Conservation (phyloP, 2,329 filamentous ascomycete species). For the Cladophialophora psammophila region DNA sequence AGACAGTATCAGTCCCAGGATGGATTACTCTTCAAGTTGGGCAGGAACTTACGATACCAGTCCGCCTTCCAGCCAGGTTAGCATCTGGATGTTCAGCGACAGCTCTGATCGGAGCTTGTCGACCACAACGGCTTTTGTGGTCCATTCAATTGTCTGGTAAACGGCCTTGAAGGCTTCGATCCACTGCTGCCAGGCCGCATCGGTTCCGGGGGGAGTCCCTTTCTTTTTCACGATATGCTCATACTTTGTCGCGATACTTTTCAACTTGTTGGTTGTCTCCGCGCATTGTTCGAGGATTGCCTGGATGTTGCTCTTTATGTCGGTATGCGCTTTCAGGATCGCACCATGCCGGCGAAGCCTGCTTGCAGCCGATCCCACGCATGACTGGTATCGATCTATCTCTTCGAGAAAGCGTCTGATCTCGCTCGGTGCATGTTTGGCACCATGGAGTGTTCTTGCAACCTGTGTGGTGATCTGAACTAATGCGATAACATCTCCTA, state of each 20-base stretch:
- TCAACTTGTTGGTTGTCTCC: slow-evolving; percentile 21
- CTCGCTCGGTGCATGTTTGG: slow-evolving; percentile 20
- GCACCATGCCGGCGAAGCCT: slow-evolving; percentile 24
- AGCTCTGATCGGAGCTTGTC: slow-evolving; percentile 21
- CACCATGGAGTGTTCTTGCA: slow-evolving; percentile 18
- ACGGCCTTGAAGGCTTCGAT: slow-evolving; percentile 24
- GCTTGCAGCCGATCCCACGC: slow-evolving; percentile 8
- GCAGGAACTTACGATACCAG: slow-evolving; percentile 20
- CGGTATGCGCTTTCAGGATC: slow-evolving; percentile 16
- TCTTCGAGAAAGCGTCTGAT: slow-evolving; percentile 19
- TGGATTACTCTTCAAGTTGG: not conserved
- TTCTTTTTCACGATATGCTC: slow-evolving; percentile 16
- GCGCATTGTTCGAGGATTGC: slow-evolving; percentile 19
- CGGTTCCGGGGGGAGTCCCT: slow-evolving; percentile 5
- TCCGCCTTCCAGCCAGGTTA: slow-evolving; percentile 16
- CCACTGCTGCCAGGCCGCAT: slow-evolving; percentile 19
- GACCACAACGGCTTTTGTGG: slow-evolving; percentile 18
- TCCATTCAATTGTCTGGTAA: slow-evolving; percentile 22
- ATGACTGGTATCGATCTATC: slow-evolving; percentile 17
- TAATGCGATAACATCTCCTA: slow-evolving; percentile 26
- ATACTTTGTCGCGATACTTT: slow-evolving; percentile 23
- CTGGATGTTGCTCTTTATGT: slow-evolving; percentile 21
- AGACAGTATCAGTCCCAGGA: not conserved
- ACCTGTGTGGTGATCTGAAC: slow-evolving; percentile 17
- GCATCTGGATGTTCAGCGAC: slow-evolving; percentile 17